Evolutionary conservation across 164 flowering plant species (phyloP).

Genomic region (Euptelea pleiosperma): DNA sequence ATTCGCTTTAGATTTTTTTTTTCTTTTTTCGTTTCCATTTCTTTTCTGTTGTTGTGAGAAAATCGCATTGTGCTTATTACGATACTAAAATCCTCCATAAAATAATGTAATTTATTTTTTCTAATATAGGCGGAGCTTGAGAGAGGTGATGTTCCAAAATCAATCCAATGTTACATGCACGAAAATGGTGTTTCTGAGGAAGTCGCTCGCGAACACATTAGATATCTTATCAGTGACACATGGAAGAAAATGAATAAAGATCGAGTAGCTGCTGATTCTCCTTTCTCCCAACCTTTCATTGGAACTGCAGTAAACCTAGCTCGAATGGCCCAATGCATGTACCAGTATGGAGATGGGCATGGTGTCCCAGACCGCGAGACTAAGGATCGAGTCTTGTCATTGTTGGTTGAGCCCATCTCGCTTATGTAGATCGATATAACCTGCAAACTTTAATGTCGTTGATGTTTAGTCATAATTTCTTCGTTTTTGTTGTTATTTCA

Average conservation of each 20-base stretch:
- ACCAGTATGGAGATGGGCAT: conserved; percentile 47
- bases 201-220: conserved; percentile 24
- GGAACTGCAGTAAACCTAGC: conserved; percentile 29
- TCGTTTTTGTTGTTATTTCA: no score
- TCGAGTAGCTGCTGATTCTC: not conserved
- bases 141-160: conserved; percentile 31
- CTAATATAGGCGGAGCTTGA: conserved; percentile 25
- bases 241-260: conserved; percentile 35
- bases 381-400: conserved; percentile 4
- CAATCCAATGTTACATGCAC: conserved; percentile 32
- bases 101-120: not conserved
- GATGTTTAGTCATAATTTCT: no score
- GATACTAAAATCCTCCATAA: no score
- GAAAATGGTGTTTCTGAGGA: conserved; percentile 6
- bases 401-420: conserved; percentile 13
- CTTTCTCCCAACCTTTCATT: conserved; percentile 20
- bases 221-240: conserved; percentile 15
- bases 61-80: not conserved
- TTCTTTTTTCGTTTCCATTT: not conserved
- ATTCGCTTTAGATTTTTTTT: no score
- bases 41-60: not conserved
- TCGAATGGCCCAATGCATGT: conserved; percentile 29
- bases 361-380: conserved; percentile 27
- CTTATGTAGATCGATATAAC: no score
- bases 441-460: no score